Conservation (phyloP, 2,329 filamentous ascomycete genomes). For the Epichloe sylvatica region DNA sequence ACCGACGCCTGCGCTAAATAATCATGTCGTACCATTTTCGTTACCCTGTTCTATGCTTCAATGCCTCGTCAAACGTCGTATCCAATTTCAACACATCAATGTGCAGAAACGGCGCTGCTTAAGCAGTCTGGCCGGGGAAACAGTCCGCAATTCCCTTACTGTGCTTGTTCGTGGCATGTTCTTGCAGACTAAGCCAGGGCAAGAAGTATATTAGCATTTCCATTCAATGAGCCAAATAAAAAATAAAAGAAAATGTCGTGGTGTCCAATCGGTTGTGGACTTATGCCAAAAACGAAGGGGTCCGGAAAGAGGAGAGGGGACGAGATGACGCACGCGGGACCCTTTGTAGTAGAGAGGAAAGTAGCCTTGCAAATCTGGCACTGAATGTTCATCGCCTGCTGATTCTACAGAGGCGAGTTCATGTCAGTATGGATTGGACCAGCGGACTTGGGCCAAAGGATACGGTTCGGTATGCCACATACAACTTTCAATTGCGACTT, state of each 20-base stretch:
- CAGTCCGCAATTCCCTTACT: conserved; percentile 57
- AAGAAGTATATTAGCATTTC: not conserved
- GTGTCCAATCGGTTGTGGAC: not conserved
- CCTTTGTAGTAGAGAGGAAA: conserved; percentile 65
- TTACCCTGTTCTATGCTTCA: not conserved
- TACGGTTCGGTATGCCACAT: conserved; percentile 19
- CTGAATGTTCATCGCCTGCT: conserved; percentile 60
- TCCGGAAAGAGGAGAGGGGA: not conserved
- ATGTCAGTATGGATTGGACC: not conserved
- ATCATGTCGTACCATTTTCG: conserved; percentile 1
- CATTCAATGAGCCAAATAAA: not conserved
- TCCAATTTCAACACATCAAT: not conserved
- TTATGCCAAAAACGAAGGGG: not conserved
- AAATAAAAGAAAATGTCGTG: not conserved
- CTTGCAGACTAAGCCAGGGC: conserved; percentile 37
- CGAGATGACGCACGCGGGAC: conserved; percentile 43
- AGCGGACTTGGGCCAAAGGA: not conserved
- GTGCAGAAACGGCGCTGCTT: not conserved
- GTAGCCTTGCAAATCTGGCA: conserved; percentile 65
- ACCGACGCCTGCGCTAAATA: conserved; percentile 5
- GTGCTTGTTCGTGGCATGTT: conserved; percentile 67
- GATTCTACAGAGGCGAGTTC: conserved; percentile 41
- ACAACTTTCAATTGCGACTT: conserved; percentile 58
- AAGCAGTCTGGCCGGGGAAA: conserved; percentile 38
- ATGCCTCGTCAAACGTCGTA: not conserved